Percentiles rank a stretch among this genome's conserved stretches.
These are phyloP conservation scores for Elaeis guineensis DNA, from an alignment of 176 grass and related monocot species.

Conservation along the genomic window DNA sequence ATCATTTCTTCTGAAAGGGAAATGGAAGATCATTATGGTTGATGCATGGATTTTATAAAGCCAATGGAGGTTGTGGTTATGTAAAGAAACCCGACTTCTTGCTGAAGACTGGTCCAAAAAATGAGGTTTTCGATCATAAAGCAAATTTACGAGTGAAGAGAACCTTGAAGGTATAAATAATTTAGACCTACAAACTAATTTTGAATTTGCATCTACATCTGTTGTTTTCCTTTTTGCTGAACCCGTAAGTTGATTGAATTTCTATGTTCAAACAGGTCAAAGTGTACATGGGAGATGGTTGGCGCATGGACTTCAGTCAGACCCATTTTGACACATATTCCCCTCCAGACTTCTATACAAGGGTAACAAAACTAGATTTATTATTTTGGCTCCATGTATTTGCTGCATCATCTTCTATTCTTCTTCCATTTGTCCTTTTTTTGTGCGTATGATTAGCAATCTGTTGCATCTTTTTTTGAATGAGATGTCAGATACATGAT, in stretches of 20 bases:
- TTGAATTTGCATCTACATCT: background rate
- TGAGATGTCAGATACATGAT: no score
- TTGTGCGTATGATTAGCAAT: no score
- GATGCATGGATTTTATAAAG: constrained; percentile 19
- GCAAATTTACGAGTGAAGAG: constrained; percentile 4
- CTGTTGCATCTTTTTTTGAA: no score
- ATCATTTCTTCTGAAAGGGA: background rate
- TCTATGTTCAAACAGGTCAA: background rate
- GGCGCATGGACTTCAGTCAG: constrained; percentile 4
- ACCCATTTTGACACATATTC: constrained; percentile 11
- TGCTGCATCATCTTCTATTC: no score
- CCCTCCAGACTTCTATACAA: constrained; percentile 6
- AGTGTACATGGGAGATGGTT: constrained; percentile 8
- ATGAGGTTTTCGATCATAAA: constrained; percentile 12
- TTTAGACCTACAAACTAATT: background rate
- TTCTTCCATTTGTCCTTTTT: no score
- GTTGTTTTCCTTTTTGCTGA: background rate
- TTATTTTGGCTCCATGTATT: no score
- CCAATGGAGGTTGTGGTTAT: constrained; percentile 15
- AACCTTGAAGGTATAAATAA: constrained; percentile 10
- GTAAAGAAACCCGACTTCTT: constrained; percentile 14
- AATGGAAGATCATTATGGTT: constrained; percentile 16
- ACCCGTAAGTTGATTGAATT: background rate
- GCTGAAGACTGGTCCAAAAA: background rate
- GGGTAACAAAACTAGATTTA: background rate